Percentiles rank a stretch among this genome's conserved stretches.
phyloP scores from a whole-genome alignment of 805 yeast genomes.

The Saccharomycopsis guyanensis region DNA sequence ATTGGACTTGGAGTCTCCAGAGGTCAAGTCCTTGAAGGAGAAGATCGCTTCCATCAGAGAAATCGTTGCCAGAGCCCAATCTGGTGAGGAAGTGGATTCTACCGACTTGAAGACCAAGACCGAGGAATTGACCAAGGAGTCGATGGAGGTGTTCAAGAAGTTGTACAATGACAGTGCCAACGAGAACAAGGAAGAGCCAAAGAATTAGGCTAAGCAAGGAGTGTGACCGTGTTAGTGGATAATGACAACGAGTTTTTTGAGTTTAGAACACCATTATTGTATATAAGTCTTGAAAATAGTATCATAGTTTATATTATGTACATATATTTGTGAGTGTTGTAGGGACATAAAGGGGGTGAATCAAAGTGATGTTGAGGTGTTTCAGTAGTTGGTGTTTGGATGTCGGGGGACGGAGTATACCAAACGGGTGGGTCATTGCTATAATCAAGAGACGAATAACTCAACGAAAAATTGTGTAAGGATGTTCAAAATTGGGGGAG shows the following conservation, averaged over 20 bases:
- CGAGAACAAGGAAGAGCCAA: conserved; percentile 7
- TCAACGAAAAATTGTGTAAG: too few relatives aligned
- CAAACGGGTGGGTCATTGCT: too few relatives aligned
- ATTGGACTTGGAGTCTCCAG: conserved; percentile 41
- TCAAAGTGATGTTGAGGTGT: not conserved
- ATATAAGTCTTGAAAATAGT: not conserved
- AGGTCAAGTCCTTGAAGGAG: conserved; percentile 47
- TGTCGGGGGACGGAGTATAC: too few relatives aligned
- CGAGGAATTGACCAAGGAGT: conserved; percentile 75
- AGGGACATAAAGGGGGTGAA: not conserved
- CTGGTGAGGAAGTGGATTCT: conserved; percentile 58
- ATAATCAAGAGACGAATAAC: too few relatives aligned
- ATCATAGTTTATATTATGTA: not conserved
- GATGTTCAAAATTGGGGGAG: too few relatives aligned
- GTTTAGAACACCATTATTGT: too few relatives aligned
- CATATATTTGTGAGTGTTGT: not conserved
- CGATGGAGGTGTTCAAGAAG: conserved; percentile 77
- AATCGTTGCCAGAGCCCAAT: conserved; percentile 61
- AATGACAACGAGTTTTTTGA: too few relatives aligned
- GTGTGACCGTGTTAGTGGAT: too few relatives aligned
- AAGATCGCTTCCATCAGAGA: conserved; percentile 62
- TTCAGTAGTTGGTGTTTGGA: not conserved
- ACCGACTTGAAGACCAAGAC: conserved; percentile 68
- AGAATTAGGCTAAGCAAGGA: conserved; percentile 2
- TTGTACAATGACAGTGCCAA: conserved; percentile 32